These are phyloP conservation scores for Starmera caribaea DNA, from an alignment of 805 yeast species.

Conservation along the genomic window DNA sequence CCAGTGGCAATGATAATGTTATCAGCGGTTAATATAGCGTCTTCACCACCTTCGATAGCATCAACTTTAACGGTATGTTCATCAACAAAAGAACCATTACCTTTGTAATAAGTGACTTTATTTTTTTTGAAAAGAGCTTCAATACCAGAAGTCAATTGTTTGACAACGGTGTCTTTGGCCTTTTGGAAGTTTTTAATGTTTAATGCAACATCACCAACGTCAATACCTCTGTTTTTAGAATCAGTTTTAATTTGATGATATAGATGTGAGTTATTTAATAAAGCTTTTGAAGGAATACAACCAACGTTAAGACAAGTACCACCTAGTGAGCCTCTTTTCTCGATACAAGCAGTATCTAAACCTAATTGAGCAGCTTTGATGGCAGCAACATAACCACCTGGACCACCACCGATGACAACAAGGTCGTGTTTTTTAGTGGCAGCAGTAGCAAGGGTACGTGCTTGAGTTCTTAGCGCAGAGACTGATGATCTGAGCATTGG, in stretches of 20 bases:
- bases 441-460: conserved; percentile 13
- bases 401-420: conserved; percentile 97
- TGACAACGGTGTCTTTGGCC: conserved; percentile 87
- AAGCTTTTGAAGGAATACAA: conserved; percentile 96
- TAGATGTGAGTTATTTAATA: conserved; percentile 88
- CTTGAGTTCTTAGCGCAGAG: conserved; percentile 5
- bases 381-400: conserved; percentile 99
- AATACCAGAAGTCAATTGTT: conserved; percentile 85
- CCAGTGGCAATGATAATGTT: conserved; percentile 96
- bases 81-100: conserved; percentile 78
- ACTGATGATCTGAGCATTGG: conserved; percentile 14
- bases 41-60: conserved; percentile 80
- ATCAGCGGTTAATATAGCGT: conserved; percentile 66
- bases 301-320: conserved; percentile 99
- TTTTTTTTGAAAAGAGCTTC: conserved; percentile 94
- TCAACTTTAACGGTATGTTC: conserved; percentile 71
- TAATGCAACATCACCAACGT: conserved; percentile 64
- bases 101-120: conserved; percentile 90
- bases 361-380: conserved; percentile 98
- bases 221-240: conserved; percentile 82
- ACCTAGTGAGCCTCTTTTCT: conserved; percentile 92
- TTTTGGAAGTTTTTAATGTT: conserved; percentile 76
- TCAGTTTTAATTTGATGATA: conserved; percentile 86
- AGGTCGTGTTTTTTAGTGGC: conserved; percentile 61
- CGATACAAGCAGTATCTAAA: conserved; percentile 89